These are phyloP conservation scores for Inga laurina DNA, from an alignment of 306 rosid species.

Conservation along the genomic window DNA sequence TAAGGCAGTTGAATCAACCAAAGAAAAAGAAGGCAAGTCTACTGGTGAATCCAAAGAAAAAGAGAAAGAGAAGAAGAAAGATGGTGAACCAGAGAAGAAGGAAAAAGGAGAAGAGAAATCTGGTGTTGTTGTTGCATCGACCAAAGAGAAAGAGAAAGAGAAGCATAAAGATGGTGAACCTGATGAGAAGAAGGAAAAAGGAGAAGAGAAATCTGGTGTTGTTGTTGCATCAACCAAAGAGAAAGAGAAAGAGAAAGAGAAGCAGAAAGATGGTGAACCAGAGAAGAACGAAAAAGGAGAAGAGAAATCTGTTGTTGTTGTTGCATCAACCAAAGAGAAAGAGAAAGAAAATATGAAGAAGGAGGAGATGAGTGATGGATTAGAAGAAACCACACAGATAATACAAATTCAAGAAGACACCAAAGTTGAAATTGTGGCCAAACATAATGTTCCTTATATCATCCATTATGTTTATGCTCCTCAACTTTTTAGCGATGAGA, in stretches of 20 bases:
- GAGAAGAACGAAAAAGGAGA: conserved; percentile 8
- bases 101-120: neutral
- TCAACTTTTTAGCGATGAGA: conserved; percentile 73
- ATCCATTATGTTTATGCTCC: conserved; percentile 85
- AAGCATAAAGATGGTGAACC: neutral
- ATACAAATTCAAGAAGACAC: conserved; percentile 26
- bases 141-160: neutral
- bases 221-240: neutral
- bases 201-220: neutral
- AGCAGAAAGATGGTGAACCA: neutral
- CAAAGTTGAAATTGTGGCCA: conserved; percentile 52
- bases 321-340: neutral
- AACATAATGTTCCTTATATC: conserved; percentile 64
- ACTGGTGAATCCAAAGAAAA: conserved; percentile 5
- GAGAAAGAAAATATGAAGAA: neutral
- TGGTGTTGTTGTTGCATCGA: neutral
- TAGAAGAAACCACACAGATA: conserved; percentile 12
- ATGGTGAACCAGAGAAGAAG: conserved; percentile 8
- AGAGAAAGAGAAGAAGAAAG: neutral
- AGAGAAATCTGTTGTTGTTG: neutral
- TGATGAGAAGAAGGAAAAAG: conserved; percentile 7
- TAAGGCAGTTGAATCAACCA: neutral
- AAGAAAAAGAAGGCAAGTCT: neutral
- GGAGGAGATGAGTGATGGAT: neutral
- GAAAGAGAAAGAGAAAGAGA: neutral